These are phyloP conservation scores for Alternaria atra DNA, from an alignment of 2,329 filamentous ascomycete genomes.

Conservation along the genomic window DNA sequence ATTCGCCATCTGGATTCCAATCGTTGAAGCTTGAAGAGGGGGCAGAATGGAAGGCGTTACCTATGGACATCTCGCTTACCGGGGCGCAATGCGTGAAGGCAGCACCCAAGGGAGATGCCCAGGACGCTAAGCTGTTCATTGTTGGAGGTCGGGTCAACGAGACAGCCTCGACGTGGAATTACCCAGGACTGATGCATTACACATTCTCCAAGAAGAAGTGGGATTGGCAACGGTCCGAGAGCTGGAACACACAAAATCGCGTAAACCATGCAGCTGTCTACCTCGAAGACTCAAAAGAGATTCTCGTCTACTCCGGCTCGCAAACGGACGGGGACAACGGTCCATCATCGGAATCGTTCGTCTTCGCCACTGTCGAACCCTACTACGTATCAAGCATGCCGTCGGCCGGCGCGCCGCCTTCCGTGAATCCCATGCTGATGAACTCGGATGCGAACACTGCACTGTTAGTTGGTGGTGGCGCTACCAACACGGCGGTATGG, in stretches of 20 bases:
- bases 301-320: constrained; percentile 83
- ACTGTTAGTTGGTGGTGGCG: constrained; percentile 77
- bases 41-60: constrained; percentile 74
- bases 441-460: constrained; percentile 76
- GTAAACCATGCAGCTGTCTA: constrained; percentile 80
- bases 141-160: constrained; percentile 71
- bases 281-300: constrained; percentile 72
- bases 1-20: constrained; percentile 77
- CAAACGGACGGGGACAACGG: constrained; percentile 64
- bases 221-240: constrained; percentile 63
- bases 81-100: constrained; percentile 81
- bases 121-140: constrained; percentile 75
- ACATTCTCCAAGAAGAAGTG: constrained; percentile 66
- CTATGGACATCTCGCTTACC: constrained; percentile 73
- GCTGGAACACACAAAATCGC: constrained; percentile 70
- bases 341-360: constrained; percentile 77
- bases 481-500: constrained; percentile 73
- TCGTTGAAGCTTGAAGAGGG: constrained; percentile 74
- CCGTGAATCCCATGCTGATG: constrained; percentile 74
- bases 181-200: constrained; percentile 78
- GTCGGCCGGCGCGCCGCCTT: constrained; percentile 63
- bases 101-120: constrained; percentile 64
- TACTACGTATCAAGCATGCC: constrained; percentile 67
- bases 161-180: constrained; percentile 57
- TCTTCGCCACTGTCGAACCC: constrained; percentile 72